Percentiles rank a stretch among this genome's conserved stretches.
Evolutionary conservation across 495 filamentous ascomycete genomes (phyloP).

Genomic region (Neurospora discreta): DNA sequence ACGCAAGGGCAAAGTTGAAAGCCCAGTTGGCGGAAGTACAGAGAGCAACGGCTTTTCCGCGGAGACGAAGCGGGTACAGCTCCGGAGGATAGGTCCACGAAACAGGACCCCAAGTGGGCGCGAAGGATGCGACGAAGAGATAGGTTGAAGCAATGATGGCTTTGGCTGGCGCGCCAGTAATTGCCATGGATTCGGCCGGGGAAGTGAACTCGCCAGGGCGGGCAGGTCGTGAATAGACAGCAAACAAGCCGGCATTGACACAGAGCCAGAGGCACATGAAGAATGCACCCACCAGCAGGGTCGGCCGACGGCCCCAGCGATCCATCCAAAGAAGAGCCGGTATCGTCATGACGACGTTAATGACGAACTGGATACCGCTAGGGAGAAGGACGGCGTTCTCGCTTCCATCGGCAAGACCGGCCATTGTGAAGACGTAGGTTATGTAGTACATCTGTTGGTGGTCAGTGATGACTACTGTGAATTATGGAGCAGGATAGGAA

Average conservation of each 20-base stretch:
- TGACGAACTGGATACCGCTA: conserved; percentile 64
- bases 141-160: conserved; percentile 70
- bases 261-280: conserved; percentile 61
- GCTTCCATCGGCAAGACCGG: conserved; percentile 40
- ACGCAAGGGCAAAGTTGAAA: conserved; percentile 71
- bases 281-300: conserved; percentile 51
- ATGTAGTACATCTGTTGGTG: conserved; percentile 35
- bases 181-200: conserved; percentile 31
- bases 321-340: conserved; percentile 47
- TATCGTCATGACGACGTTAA: conserved; percentile 50
- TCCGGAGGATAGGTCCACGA: conserved; percentile 72
- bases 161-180: conserved; percentile 50
- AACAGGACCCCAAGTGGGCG: conserved; percentile 59
- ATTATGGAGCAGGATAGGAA: conserved; percentile 23
- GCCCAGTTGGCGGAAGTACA: conserved; percentile 64
- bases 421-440: conserved; percentile 63
- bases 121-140: conserved; percentile 66
- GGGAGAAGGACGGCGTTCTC: conserved; percentile 43
- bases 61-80: conserved; percentile 60
- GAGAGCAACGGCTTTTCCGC: conserved; percentile 65
- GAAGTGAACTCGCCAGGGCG: conserved; percentile 24
- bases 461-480: conserved; percentile 2
- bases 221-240: conserved; percentile 29
- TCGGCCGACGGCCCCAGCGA: conserved; percentile 48
- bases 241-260: conserved; percentile 60